A percentile compares a stretch with the other conserved stretches of the same genome.
Evolutionary conservation across 768 basidiomycete genomes (phyloP).

Genomic region (Leccinum boreale): DNA sequence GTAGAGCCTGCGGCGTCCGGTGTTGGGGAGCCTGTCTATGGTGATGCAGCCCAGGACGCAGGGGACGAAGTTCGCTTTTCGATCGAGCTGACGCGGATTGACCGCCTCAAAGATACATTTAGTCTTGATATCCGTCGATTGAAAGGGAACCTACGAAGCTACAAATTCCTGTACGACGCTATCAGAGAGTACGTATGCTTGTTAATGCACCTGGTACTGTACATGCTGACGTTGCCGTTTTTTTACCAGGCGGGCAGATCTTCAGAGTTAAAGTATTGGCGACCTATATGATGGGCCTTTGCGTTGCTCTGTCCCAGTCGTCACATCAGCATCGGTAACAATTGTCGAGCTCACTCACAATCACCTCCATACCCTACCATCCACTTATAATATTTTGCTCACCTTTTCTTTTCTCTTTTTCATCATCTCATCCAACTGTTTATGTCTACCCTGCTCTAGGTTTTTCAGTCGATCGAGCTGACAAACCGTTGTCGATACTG

Average conservation of each 20-base stretch:
- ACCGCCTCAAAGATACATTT: conserved; percentile 86
- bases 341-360: conserved; percentile 6
- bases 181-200: conserved; percentile 69
- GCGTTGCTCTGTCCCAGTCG: neutral
- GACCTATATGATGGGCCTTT: conserved; percentile 16
- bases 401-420: neutral
- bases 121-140: conserved; percentile 89
- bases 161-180: conserved; percentile 88
- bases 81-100: conserved; percentile 88
- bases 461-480: conserved; percentile 13
- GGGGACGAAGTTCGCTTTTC: conserved; percentile 97
- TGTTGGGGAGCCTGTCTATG: conserved; percentile 64
- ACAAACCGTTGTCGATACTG: conserved; percentile 18
- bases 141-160: conserved; percentile 90
- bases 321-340: neutral
- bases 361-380: conserved; percentile 29
- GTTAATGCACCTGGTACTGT: conserved; percentile 7
- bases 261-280: conserved; percentile 33
- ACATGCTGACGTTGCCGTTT: conserved; percentile 3
- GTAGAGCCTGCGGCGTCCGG: conserved; percentile 36
- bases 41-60: conserved; percentile 73
- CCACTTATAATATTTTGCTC: conserved; percentile 20
- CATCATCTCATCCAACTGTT: conserved; percentile 16
- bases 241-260: conserved; percentile 34
- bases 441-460: conserved; percentile 22